Conservation (phyloP, 2,329 filamentous ascomycete species). For the Ophiostoma perfectum region DNA sequence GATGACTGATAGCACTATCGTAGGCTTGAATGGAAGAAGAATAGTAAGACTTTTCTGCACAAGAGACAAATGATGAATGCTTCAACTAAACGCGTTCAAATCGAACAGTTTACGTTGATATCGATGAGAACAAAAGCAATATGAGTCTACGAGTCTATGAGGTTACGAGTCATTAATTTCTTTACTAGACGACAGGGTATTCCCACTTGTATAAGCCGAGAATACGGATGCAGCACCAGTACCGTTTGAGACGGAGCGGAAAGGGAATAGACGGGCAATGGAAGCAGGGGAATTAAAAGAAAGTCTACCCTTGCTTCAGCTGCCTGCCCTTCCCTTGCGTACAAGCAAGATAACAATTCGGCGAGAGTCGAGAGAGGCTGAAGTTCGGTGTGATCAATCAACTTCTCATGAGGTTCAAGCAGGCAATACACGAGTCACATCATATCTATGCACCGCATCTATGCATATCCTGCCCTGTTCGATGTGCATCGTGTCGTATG, state of each 20-base stretch:
- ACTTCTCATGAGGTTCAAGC: too few relatives aligned
- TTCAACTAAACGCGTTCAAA: too few relatives aligned
- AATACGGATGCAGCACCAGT: neutral
- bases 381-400: neutral
- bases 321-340: neutral
- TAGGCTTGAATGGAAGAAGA: neutral
- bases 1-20: neutral
- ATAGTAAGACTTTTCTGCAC: neutral
- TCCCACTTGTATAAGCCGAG: neutral
- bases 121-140: slow-evolving; percentile 6
- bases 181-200: too few relatives aligned
- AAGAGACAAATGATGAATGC: neutral
- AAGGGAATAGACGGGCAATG: too few relatives aligned
- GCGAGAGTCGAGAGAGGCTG: neutral
- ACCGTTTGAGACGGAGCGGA: too few relatives aligned
- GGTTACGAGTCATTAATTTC: neutral
- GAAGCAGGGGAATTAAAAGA: neutral
- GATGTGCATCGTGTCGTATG: neutral
- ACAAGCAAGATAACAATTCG: neutral
- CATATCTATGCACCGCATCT: too few relatives aligned
- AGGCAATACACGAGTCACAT: too few relatives aligned
- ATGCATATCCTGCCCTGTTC: neutral
- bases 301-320: neutral
- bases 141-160: neutral
- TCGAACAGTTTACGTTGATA: neutral